Conservation (phyloP, 225 moss, liverwort and hornwort species). For the Straminergon stramineum region DNA sequence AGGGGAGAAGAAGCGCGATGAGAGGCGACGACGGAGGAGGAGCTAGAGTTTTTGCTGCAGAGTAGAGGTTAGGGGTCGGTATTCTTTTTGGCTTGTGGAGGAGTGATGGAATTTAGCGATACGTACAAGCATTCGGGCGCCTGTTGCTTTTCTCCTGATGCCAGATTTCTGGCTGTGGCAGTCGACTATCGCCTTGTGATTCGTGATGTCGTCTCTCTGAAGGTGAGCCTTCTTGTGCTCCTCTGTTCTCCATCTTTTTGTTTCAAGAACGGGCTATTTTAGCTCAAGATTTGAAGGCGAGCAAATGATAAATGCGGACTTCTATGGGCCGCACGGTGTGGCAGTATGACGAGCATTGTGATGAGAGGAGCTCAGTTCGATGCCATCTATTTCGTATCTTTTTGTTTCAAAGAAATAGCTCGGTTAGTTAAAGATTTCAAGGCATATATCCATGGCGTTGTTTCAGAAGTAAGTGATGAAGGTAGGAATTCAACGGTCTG, state of each 20-base stretch:
- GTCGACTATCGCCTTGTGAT: slow-evolving; percentile 92
- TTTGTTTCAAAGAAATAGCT: background rate
- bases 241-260: background rate
- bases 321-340: background rate
- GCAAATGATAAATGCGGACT: background rate
- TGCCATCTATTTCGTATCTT: background rate
- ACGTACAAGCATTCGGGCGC: slow-evolving; percentile 91
- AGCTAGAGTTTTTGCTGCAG: background rate
- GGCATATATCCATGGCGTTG: background rate
- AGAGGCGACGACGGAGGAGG: background rate
- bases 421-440: background rate
- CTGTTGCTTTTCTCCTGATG: slow-evolving; percentile 77
- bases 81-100: background rate
- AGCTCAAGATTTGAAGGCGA: background rate
- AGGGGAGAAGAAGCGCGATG: background rate
- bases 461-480: background rate
- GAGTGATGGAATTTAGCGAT: slow-evolving; percentile 94
- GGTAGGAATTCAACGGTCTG: background rate
- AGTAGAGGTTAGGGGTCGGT: background rate
- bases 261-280: background rate
- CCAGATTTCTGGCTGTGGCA: slow-evolving; percentile 71
- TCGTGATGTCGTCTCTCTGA: slow-evolving; percentile 68
- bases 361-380: background rate
- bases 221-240: slow-evolving; percentile 28
- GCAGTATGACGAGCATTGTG: background rate